Evolutionary conservation across 2,329 filamentous ascomycete species (phyloP), one percentile per base, ranked within the genome.

Genomic region (Pyrenophora seminiperda): DNA sequence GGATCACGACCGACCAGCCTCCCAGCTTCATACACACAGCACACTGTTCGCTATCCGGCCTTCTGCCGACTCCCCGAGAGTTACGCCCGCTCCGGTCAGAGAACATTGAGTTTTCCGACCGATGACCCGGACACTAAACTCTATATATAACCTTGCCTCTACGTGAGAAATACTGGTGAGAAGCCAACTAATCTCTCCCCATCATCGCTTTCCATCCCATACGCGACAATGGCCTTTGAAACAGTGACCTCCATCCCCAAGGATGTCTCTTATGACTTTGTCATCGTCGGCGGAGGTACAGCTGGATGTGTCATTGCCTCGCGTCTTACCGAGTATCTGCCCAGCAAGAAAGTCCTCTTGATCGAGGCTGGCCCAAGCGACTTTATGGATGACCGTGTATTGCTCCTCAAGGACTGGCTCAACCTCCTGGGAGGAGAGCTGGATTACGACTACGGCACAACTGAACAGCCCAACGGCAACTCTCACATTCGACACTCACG

Each of bases 321-420:
- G 45, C 85, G 90, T 42, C 81, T 95, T 54, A 86, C 90, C 24
- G 84, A 91, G 73, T 94, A 95, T 72, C 81, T 96, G 34, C 91
- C 91, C 41, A 81, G 90, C 73, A 91, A 90, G 77, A 87, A 83
- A 61, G 83, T 93, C 49, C 83, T 96, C 50, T 74, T 96, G 66
- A 89, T 96, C 72, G 91, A 96, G 79, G 91, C 87, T 59, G 91
- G 91, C 37, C 91, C 91, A 47, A 93, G 89, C 71, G 91, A 96
- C 74, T 94, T 87, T 75, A 89, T 89, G 79, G 89, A 96, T 73
- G 88, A 94, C 73, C 85, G 90, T 48, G 91, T 96, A 37, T 82
- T 96, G 41, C 86, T 93, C 64, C 82, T 96, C 62, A 91, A 91
- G 68, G 86, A 95, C 75, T 96, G 91, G 91, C 80, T 96, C 58